Base-by-base conservation (phyloP, 805 yeast genomes). In the Yamadazyma ubonensis region DNA sequence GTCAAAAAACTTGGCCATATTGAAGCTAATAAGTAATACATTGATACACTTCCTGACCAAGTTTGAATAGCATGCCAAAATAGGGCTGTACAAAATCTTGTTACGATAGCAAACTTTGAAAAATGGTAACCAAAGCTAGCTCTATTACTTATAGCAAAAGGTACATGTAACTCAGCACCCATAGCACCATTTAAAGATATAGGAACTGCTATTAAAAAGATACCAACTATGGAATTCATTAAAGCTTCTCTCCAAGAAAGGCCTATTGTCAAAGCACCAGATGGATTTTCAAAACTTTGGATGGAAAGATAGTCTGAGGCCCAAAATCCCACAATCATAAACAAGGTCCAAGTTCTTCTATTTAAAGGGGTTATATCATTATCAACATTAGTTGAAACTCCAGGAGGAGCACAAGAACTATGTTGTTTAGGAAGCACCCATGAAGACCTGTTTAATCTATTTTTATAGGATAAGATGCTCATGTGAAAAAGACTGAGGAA, bases 91-190 rank as follows among this genome's bases (percentile, higher is more conserved):
- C 61, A 47, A 33, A 59, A 58, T 53, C 70, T 55, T 18, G 58
- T 56, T 9, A 58, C 43, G 17, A 59, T 50, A 10, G 57, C 51
- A 18, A 63, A 51, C 31, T 56, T 58, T 6, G 63, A 49, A 14
- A 65, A 60, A 17, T 58, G 55, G 38, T 57, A 58, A 3, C 63
- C 58, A 39, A 58, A 59, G 11, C 61, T 55, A 14, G 66, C 55
- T 39, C 70, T 51, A 41, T 53, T 55, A 19, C 48, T 49, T 2
- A 63, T 46, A 5, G 70, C 64, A 45, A 64, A 65, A 2, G 68
- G 66, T 12, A 65, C 54, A 25, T 63, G 65, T 10, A 58, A 54
- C 23, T 48, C 52, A 5, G 68, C 61, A 33, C 70, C 69, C 34
- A 58, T 51, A 5, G 53, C 53, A 33, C 61, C 63, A 37, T 59